A percentile compares a stretch with the other conserved stretches of the same genome.
phyloP scores from a whole-genome alignment of 345 rosid species.

The Gossypium turneri region DNA sequence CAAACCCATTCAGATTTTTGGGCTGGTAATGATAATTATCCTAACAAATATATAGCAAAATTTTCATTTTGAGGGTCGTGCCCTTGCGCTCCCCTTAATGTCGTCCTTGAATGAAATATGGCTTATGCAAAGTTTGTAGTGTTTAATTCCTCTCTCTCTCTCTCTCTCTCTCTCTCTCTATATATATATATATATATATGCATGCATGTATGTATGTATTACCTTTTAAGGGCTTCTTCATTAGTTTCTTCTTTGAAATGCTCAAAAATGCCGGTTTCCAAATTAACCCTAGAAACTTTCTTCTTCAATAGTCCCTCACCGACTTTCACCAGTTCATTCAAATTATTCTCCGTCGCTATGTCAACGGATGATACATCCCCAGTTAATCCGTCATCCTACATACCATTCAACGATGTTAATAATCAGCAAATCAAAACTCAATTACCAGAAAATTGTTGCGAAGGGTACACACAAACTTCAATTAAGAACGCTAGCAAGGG shows the following conservation, averaged over 20 bases:
- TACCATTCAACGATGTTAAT: neutral
- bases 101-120: neutral
- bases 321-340: constrained; percentile 48
- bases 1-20: fast-evolving
- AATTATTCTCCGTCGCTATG: constrained; percentile 47
- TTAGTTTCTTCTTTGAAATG: constrained; percentile 35
- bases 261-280: constrained; percentile 47
- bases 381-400: constrained; percentile 56
- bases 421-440: neutral
- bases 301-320: constrained; percentile 56
- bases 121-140: neutral
- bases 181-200: too few species aligned
- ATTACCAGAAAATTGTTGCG: too few species aligned
- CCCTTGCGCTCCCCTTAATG: too few species aligned
- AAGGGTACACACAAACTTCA: too few species aligned
- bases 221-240: constrained; percentile 43
- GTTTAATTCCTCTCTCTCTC: neutral
- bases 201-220: too few species aligned
- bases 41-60: too few species aligned
- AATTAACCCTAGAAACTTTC: constrained; percentile 50
- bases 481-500: too few species aligned
- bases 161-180: neutral
- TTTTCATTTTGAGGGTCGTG: too few species aligned
- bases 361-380: constrained; percentile 60
- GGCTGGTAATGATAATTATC: too few species aligned